Evolutionary conservation across 2,329 filamentous ascomycete species (phyloP).

Genomic region (Cercospora sp.): DNA sequence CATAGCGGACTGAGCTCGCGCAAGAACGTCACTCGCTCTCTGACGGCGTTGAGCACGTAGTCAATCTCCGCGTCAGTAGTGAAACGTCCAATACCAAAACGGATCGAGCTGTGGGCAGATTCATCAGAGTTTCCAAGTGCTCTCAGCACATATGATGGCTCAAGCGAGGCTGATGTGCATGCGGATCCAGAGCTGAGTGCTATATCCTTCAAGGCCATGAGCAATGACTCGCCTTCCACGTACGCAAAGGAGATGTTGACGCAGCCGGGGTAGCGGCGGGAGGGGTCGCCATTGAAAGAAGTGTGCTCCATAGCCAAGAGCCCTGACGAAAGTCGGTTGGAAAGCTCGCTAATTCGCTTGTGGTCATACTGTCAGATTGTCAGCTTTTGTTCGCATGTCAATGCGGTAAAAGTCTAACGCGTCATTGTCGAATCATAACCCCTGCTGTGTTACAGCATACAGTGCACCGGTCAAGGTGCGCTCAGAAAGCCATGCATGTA

Average conservation of each 20-base stretch:
- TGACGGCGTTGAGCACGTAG: slow-evolving; percentile 93
- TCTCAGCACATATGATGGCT: slow-evolving; percentile 93
- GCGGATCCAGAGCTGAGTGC: slow-evolving; percentile 94
- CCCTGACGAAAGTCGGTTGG: slow-evolving; percentile 78
- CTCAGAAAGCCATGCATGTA: slow-evolving; percentile 92
- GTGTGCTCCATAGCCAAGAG: slow-evolving; percentile 91
- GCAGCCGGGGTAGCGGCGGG: slow-evolving; percentile 88
- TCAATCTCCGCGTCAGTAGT: slow-evolving; percentile 95
- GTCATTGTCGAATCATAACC: slow-evolving; percentile 54
- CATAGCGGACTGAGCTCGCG: slow-evolving; percentile 93
- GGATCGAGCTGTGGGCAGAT: slow-evolving; percentile 94
- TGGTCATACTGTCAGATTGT: slow-evolving; percentile 72
- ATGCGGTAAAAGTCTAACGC: not conserved
- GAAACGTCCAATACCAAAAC: slow-evolving; percentile 95
- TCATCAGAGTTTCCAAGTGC: slow-evolving; percentile 96
- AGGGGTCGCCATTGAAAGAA: slow-evolving; percentile 78
- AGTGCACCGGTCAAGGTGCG: slow-evolving; percentile 57
- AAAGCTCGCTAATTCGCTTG: slow-evolving; percentile 78
- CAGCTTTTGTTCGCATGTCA: slow-evolving; percentile 8
- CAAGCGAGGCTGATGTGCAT: slow-evolving; percentile 93
- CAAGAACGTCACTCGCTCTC: slow-evolving; percentile 86
- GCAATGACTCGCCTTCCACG: slow-evolving; percentile 92
- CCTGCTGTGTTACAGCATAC: slow-evolving; percentile 61
- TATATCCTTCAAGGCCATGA: slow-evolving; percentile 98
- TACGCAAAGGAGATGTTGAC: slow-evolving; percentile 99